These are phyloP conservation scores for Aspergillus quadricinctus DNA, from an alignment of 2,329 filamentous ascomycete species.

Conservation along the genomic window DNA sequence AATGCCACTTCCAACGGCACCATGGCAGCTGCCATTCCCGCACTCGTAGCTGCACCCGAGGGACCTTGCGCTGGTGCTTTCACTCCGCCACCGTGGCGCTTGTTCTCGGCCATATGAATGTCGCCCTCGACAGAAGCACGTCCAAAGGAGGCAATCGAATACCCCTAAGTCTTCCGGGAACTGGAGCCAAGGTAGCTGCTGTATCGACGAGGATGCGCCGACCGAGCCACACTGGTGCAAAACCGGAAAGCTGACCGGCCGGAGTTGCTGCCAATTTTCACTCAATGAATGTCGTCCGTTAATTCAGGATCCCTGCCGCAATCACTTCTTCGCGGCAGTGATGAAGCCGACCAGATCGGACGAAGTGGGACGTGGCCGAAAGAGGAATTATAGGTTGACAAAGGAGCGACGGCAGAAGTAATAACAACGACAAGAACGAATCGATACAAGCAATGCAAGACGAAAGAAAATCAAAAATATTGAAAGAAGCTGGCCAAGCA, in stretches of 20 bases:
- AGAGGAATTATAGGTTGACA: constrained; percentile 10
- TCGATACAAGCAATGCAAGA: not conserved
- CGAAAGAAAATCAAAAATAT: constrained; percentile 1
- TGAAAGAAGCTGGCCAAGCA: constrained; percentile 7
- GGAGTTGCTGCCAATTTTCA: not conserved
- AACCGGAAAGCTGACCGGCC: not conserved
- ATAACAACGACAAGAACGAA: not conserved
- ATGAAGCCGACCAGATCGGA: constrained; percentile 6
- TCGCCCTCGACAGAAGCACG: not conserved
- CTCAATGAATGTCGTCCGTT: not conserved
- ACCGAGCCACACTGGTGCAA: not conserved
- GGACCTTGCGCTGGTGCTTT: constrained; percentile 41
- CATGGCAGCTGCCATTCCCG: constrained; percentile 41
- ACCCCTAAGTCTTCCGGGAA: not conserved
- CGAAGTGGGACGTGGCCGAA: constrained; percentile 18
- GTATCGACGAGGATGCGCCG: not conserved
- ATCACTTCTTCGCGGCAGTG: not conserved
- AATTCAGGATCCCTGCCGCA: not conserved
- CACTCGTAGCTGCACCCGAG: constrained; percentile 33
- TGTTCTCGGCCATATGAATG: constrained; percentile 52
- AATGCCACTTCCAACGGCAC: constrained; percentile 51
- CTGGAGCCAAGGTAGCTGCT: not conserved
- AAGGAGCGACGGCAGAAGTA: constrained; percentile 16
- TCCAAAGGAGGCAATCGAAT: not conserved
- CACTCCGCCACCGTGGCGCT: constrained; percentile 52